A percentile compares a stretch with the other conserved stretches of the same genome.
Conservation (phyloP, 305 asterid species). For the Stenogyne calaminthoides region DNA sequence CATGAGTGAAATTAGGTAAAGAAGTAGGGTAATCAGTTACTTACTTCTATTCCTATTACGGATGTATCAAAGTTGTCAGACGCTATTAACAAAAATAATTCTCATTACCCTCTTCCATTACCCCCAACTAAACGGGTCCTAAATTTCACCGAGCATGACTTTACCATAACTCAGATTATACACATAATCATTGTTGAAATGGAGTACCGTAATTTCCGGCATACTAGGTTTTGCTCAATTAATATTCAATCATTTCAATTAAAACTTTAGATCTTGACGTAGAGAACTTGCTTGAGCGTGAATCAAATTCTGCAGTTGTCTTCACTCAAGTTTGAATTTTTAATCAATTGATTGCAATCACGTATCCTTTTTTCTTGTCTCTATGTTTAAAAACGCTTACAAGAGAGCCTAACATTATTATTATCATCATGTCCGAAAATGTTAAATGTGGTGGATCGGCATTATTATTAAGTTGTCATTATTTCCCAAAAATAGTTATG, state of each 20-base stretch:
- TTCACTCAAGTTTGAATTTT: constrained; percentile 3
- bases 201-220: background rate
- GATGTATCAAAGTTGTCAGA: too few species aligned
- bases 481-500: background rate
- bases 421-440: constrained; percentile 1
- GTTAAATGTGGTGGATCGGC: constrained; percentile 16
- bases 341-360: constrained; percentile 23
- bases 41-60: too few species aligned
- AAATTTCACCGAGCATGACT: too few species aligned
- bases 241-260: constrained; percentile 12
- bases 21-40: too few species aligned
- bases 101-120: too few species aligned
- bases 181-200: background rate
- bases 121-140: too few species aligned
- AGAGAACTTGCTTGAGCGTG: background rate
- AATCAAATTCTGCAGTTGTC: background rate
- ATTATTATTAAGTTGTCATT: constrained; percentile 11
- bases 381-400: constrained; percentile 15
- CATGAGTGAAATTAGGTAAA: too few species aligned
- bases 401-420: constrained; percentile 31
- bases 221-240: background rate
- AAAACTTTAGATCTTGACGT: background rate
- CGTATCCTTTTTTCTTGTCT: constrained; percentile 18
- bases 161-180: background rate
- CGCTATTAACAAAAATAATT: too few species aligned